Percentiles rank a stretch among this genome's conserved stretches.
These are phyloP conservation scores for Naganishia albida DNA, from an alignment of 1,284 basidiomycete species.

Conservation along the genomic window DNA sequence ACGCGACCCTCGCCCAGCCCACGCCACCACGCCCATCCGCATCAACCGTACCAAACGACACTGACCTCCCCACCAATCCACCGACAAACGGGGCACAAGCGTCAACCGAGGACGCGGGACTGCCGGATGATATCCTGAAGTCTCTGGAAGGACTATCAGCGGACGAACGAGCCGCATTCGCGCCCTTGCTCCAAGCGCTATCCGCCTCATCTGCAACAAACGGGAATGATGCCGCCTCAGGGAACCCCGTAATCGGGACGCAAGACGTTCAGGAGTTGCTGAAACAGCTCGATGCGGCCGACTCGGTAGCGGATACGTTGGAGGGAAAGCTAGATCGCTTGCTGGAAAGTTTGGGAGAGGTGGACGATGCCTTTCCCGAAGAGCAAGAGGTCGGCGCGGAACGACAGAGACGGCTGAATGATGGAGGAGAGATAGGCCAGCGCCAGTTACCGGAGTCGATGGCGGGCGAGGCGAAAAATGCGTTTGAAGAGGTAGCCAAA, in stretches of 20 bases:
- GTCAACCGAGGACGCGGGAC: slow-evolving; percentile 15
- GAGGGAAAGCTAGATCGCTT: slow-evolving; percentile 51
- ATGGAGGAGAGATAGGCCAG: background rate
- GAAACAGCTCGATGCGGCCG: slow-evolving; percentile 50
- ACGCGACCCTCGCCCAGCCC: slow-evolving; percentile 45
- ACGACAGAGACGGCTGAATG: too few relatives aligned
- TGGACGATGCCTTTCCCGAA: slow-evolving; percentile 41
- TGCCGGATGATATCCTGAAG: slow-evolving; percentile 23
- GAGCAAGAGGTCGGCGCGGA: slow-evolving; percentile 3
- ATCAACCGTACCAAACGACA: slow-evolving; percentile 32
- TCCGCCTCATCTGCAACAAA: slow-evolving; percentile 5
- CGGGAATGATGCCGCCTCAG: slow-evolving; percentile 25
- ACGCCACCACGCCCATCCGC: slow-evolving; percentile 41
- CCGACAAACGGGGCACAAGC: background rate
- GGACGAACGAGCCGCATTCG: slow-evolving; percentile 33
- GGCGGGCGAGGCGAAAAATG: slow-evolving; percentile 28
- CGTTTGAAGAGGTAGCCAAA: slow-evolving; percentile 26
- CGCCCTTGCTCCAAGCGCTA: slow-evolving; percentile 23
- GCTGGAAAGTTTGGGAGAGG: slow-evolving; percentile 43
- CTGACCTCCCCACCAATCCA: slow-evolving; percentile 8
- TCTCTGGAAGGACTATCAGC: slow-evolving; percentile 23
- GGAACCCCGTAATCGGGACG: background rate
- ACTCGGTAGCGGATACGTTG: slow-evolving; percentile 49
- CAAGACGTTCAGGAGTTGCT: slow-evolving; percentile 45
- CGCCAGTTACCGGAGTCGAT: slow-evolving; percentile 22